A percentile compares a stretch with the other conserved stretches of the same genome.
These are phyloP conservation scores for Arthroderma sp. DNA, from an alignment of 2,329 filamentous ascomycete species.

Conservation along the genomic window DNA sequence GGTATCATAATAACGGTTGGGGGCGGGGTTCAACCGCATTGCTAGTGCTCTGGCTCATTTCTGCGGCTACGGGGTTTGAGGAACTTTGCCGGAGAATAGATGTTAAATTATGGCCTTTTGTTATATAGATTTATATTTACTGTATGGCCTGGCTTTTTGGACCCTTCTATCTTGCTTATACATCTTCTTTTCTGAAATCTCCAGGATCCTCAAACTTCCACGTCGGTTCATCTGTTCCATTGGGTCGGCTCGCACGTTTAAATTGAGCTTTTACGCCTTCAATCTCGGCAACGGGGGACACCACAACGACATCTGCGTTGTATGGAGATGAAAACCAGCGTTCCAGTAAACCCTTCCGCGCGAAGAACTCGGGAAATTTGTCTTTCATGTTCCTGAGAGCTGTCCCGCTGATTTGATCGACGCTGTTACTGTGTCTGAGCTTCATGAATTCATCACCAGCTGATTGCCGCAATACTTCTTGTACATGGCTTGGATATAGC, in stretches of 20 bases:
- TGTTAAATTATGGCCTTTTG: too few relatives aligned
- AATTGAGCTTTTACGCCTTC: slow-evolving; percentile 38
- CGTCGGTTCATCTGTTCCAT: slow-evolving; percentile 37
- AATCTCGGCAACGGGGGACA: slow-evolving; percentile 34
- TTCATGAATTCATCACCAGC: slow-evolving; percentile 41
- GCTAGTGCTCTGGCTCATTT: too few relatives aligned
- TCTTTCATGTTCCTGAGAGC: slow-evolving; percentile 43
- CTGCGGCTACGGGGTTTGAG: too few relatives aligned
- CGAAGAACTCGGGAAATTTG: slow-evolving; percentile 43
- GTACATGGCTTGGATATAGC: slow-evolving; percentile 41
- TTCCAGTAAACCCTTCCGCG: slow-evolving; percentile 35
- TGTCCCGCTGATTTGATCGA: slow-evolving; percentile 51
- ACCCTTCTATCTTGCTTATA: too few relatives aligned
- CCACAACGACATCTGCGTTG: slow-evolving; percentile 34
- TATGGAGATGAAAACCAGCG: slow-evolving; percentile 37
- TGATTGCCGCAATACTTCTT: slow-evolving; percentile 36
- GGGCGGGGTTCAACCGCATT: too few relatives aligned
- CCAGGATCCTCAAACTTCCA: slow-evolving; percentile 28
- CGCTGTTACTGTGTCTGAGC: slow-evolving; percentile 48
- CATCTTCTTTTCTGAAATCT: slow-evolving; percentile 12
- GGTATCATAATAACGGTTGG: too few relatives aligned
- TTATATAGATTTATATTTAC: too few relatives aligned
- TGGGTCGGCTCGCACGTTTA: slow-evolving; percentile 36
- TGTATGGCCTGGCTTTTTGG: too few relatives aligned
- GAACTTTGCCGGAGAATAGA: too few relatives aligned